These are phyloP conservation scores for Aspergillus bridgeri DNA, from an alignment of 495 filamentous ascomycete genomes.

Conservation along the genomic window DNA sequence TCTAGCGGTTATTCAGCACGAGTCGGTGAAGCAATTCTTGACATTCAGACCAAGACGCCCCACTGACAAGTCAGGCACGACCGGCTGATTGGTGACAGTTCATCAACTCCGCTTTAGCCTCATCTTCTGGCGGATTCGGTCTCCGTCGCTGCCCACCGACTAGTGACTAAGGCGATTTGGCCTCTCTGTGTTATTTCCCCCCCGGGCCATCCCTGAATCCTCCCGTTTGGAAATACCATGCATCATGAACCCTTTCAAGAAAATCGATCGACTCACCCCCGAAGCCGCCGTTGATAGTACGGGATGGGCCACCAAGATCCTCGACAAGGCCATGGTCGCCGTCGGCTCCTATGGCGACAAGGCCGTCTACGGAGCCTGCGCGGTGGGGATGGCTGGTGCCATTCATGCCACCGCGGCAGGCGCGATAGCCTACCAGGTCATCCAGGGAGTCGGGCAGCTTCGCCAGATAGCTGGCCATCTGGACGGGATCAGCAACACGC, in stretches of 20 bases:
- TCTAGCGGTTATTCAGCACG: not conserved
- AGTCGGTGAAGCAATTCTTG: not conserved
- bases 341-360: conserved; percentile 3
- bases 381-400: not conserved
- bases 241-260: not conserved
- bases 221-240: not conserved
- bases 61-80: not conserved
- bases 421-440: not conserved
- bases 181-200: not conserved
- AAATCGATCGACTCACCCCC: not conserved
- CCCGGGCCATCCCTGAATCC: not conserved
- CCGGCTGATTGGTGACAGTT: not conserved
- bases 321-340: conserved; percentile 2
- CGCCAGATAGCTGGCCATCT: conserved; percentile 4
- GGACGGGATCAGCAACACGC: conserved; percentile 1
- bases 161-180: not conserved
- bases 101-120: not conserved
- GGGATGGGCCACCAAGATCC: not conserved
- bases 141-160: too few species aligned
- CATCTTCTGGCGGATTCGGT: not conserved
- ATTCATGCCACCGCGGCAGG: not conserved
- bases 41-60: not conserved
- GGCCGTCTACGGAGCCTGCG: conserved; percentile 1
- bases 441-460: conserved; percentile 4
- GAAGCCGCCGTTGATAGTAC: not conserved